These are phyloP conservation scores for Capsicum rhomboideum DNA, from an alignment of 257 asterid genomes.

Conservation along the genomic window DNA sequence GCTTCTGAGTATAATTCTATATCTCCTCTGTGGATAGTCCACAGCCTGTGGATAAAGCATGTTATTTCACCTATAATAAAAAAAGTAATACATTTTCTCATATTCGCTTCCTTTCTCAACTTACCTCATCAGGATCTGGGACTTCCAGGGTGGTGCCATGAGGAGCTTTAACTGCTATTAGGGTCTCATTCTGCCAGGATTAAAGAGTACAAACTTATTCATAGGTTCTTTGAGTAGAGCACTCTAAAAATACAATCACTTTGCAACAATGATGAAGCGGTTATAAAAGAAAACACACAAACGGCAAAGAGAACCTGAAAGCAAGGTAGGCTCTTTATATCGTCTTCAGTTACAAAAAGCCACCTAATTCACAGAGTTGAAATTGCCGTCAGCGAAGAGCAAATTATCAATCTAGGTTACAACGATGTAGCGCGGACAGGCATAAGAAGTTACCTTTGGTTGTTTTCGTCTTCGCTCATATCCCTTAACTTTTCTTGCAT, in stretches of 20 bases:
- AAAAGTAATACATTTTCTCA: slow-evolving; percentile 6
- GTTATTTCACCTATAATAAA: slow-evolving; percentile 10
- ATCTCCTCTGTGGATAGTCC: slow-evolving; percentile 92
- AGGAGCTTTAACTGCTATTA: slow-evolving; percentile 92
- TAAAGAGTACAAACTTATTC: slow-evolving; percentile 4
- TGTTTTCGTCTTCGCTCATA: slow-evolving; percentile 70
- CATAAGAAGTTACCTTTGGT: slow-evolving; percentile 43
- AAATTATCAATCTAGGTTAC: slow-evolving; percentile 7
- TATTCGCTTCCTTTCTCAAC: slow-evolving; percentile 8
- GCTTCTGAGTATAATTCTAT: slow-evolving; percentile 90
- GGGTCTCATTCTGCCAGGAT: slow-evolving; percentile 69
- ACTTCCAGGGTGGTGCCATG: slow-evolving; percentile 97
- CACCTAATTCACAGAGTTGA: slow-evolving; percentile 37
- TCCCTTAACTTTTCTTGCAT: slow-evolving; percentile 72
- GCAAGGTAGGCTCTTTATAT: slow-evolving; percentile 68
- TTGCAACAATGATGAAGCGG: background rate
- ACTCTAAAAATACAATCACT: background rate
- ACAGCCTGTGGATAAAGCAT: slow-evolving; percentile 44
- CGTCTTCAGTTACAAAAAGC: slow-evolving; percentile 93
- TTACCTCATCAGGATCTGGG: slow-evolving; percentile 96
- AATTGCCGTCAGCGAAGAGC: slow-evolving; percentile 7
- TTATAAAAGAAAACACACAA: background rate
- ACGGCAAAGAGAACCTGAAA: slow-evolving; percentile 55
- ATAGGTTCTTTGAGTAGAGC: background rate
- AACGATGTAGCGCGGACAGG: background rate